Base-by-base conservation (phyloP, 805 yeast genomes). In the Yarrowia sp. region DNA sequence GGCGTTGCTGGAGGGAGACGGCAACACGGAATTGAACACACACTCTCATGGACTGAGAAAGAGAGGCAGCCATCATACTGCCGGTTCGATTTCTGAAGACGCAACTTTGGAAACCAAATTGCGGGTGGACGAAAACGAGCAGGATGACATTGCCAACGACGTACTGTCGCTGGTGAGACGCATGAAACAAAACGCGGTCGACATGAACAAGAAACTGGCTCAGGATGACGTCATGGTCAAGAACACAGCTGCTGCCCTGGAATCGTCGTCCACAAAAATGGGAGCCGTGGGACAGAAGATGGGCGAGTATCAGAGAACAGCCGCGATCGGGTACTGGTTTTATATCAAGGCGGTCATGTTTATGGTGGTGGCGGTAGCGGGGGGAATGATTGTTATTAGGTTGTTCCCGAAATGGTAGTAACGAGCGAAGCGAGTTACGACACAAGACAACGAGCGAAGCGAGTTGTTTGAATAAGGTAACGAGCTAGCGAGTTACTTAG, bases 71-170 rank as follows among this genome's bases (percentile, higher is more conserved):
- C 35, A 48, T 5, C 35, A 48, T 5, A 22, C 8, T 11, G 43
- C 7, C 12, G 40, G 12, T 9, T 9, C 36, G 8, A 48, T 48
- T 3, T 49, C 55, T 3, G 36, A 48, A 11, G 56, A 48, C 40
- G 56, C 67, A 26, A 38, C 74, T 8, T 36, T 72, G 41, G 71
- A 72, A 5, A 72, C 71, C 45, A 75, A 74, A 53, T 71, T 78
- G 43, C 72, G 74, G 14, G 70, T 77, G 12, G 74, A 77, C 66
- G 72, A 73, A 32, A 70, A 70, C 40, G 69, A 72, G 35, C 89
- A 86, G 74, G 83, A 83, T 45, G 83, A 83, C 46, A 76, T 86
- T 15, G 74, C 86, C 41, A 76, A 75, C 38, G 88, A 86, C 49
- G 77, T 86, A 61, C 74, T 82, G 3, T 82, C 79, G 19, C 80